Evolutionary conservation across 306 rosid genomes (phyloP), one percentile per base, ranked within the genome.

Genomic region (Vigna unguiculata): DNA sequence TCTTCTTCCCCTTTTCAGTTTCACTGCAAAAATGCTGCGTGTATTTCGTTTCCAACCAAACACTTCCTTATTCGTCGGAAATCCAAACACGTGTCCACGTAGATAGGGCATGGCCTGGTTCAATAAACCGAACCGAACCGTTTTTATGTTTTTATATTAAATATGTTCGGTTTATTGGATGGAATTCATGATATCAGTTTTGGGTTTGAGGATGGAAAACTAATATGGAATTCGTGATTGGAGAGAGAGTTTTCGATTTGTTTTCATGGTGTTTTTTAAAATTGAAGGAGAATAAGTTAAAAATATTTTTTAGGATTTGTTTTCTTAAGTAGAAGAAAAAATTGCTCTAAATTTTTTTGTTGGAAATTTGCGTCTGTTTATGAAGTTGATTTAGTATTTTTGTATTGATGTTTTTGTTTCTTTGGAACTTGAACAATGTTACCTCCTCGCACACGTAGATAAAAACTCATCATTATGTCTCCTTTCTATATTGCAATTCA

Each of bases 1-100:
- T 19, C 48, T 40, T 60, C 4, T 60, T 58, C 25, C 74, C 15
- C 66, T 71, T 54, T 65, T 51, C 82, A 12, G 41, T 22, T 70
- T 36, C 79, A 64, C 62, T 73, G 59, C 38, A 12, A 71, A 71
- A 32, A 8, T 55, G 53, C 14, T 38, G 13, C 59, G 24, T 7
- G 4, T 30, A 55, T 65, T 77, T 65, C 60, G 2, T 32, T 70
- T 81, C 21, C 72, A 47, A 15, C 81, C 78, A 61, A 81, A 73
- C 71, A 77, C 63, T 8, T 10, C 69, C 76, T 17, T 60, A 2
- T 49, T 32, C 19, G 61, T 25, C 5, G 62, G 48, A 32, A 41
- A 6, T 48, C 51, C 4, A 22, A 36, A 19, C 77, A 71, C 78
- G 78, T 51, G 68, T 54, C 66, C 48, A 5, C 24, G 11, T 3